Base-by-base conservation (phyloP, 768 basidiomycete genomes). In the Agaricus blazei region DNA sequence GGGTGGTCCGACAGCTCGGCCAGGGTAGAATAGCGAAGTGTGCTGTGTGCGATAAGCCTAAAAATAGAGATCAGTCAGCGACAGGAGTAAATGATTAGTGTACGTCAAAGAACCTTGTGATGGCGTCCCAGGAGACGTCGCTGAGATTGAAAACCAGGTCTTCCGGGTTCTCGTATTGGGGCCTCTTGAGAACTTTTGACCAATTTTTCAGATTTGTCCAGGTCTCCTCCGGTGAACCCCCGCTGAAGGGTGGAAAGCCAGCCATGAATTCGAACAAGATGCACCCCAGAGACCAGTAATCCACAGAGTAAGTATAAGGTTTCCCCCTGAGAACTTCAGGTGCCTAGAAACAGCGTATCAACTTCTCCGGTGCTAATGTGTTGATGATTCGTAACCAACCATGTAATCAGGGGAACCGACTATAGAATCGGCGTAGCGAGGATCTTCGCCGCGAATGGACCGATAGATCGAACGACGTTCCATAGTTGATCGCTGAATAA, bases 181-280 rank as follows among this genome's bases (percentile, higher is more conserved):
- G 97, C 55, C 97, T 71, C n/a, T 88, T 77, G 4, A 99, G 77
- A 1, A 93, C 93, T 59, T 89, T 89, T 15, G 87, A 84, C 97
- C 97, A 99, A 68, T 98, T 98, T 72, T 98, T 98, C 59, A 99
- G 73, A 71, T 98, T 98, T 14, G 93, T 93, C 97, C 97, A 99
- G 0, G 97, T 99, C 71, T 99, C 97, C 61, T 99, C 94, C 0
- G 94, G 90, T 0, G 89, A 93, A 40, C 88, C 83, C 15, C 97
- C 97, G 46, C 92, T 97, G 75, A 99, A 99, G 1, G 97, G 97
- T 11, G 97, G 97, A 73, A 97, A 99, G 27, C 97, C 96, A 1
- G 93, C 90, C 14, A 96, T 76, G 69, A 96, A 95, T 73, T 99
- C 97, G 72, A 98, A 99, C 26, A 99, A 74, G 63, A 99, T 98